Base-by-base conservation (phyloP, 768 basidiomycete genomes). In the Suillus placidus region DNA sequence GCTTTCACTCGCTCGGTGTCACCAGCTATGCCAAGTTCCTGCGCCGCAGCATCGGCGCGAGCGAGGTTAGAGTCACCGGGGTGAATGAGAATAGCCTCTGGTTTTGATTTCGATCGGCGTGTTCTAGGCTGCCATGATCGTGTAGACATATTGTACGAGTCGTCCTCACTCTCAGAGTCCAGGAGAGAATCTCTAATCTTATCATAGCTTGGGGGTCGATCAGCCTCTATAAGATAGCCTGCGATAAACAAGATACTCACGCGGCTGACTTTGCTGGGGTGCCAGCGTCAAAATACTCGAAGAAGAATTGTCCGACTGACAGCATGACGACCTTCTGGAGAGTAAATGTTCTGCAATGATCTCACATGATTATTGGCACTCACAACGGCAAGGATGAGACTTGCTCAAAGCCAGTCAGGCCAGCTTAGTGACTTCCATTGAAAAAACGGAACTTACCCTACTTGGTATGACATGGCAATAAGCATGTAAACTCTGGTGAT, bases 401-500 rank as follows among this genome's bases (percentile, higher is more conserved):
- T 60, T 12, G 18, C 40, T 20, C 58, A 60, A 42, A 60, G 40
- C 26, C 58, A 3, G 18, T 60, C 18, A 60, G 40, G 18, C 9
- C 38, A 60, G 6, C 57, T 20, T 9, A 12, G 10, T 16, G 13
- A 38, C 7, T 60, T 40, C 12, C 34, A 55, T n/a, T 40, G 14
- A 20, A 18, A 42, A 18, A 30, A 32, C 10, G 6, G 1, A 18
- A 81, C 89, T 75, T 71, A 91, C 90, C 88, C 84, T n/a, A 86
- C 64, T 63, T 90, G 85, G 67, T 88, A 85, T 26, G 89, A 86
- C 89, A 91, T 91, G 32, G 87, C 83, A 61, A 88, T 79, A 18
- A 92, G 81, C 89, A 92, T 91, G 71, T 91, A 92, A 66, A 84
- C 76, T 63, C 90, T 91, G 61, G 12, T 37, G 34, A 34, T 55